Conservation (phyloP, 805 yeast species). For the Ogataea zsoltii region DNA sequence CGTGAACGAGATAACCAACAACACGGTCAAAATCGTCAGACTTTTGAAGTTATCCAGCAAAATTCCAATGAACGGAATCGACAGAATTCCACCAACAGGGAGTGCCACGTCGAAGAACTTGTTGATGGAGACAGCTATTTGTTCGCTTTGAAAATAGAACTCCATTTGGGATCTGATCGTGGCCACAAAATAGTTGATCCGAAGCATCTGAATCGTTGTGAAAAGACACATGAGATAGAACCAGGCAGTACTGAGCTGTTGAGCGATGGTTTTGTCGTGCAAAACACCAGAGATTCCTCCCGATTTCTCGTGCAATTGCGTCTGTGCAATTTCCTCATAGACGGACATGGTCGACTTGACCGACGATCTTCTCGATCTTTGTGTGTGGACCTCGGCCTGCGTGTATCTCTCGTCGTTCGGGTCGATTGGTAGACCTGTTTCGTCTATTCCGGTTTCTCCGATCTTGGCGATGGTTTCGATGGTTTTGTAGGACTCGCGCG, state of each 20-base stretch:
- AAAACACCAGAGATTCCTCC: conserved; percentile 79
- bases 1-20: conserved; percentile 53
- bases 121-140: conserved; percentile 58
- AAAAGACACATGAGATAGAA: conserved; percentile 74
- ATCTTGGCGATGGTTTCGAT: conserved; percentile 66
- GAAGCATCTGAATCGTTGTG: conserved; percentile 84
- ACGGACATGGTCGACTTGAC: conserved; percentile 49
- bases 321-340: conserved; percentile 66
- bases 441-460: conserved; percentile 73
- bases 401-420: conserved; percentile 41
- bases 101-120: conserved; percentile 81
- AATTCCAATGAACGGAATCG: conserved; percentile 85
- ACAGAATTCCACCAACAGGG: conserved; percentile 84
- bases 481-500: conserved; percentile 71
- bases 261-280: conserved; percentile 51
- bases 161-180: conserved; percentile 82
- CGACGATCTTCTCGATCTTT: conserved; percentile 36
- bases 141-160: conserved; percentile 56
- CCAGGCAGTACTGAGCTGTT: conserved; percentile 63
- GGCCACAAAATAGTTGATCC: conserved; percentile 92
- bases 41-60: conserved; percentile 75
- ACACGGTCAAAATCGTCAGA: conserved; percentile 50
- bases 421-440: conserved; percentile 59
- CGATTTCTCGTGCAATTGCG: conserved; percentile 48
- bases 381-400: conserved; percentile 18